A percentile compares a stretch with the other conserved stretches of the same genome.
Evolutionary conservation across 352 stramenopile genomes (phyloP).

Genomic region (Saprolegnia diclina): DNA sequence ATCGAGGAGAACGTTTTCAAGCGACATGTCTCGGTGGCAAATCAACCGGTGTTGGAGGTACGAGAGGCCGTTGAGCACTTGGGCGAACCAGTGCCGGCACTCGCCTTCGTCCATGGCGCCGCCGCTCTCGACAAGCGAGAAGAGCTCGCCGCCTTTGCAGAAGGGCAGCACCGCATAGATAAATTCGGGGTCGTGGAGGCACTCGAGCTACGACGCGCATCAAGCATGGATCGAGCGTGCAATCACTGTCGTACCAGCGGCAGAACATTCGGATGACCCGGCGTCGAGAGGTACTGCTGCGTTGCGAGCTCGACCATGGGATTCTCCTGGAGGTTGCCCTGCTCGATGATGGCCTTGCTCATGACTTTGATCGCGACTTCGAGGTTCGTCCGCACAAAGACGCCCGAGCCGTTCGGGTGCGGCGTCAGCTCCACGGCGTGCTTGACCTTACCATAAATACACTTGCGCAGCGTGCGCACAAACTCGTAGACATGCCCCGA

Average conservation of each 20-base stretch:
- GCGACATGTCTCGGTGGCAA: constrained; percentile 84
- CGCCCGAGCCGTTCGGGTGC: constrained; percentile 59
- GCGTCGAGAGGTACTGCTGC: constrained; percentile 75
- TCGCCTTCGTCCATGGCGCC: constrained; percentile 71
- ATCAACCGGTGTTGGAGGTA: constrained; percentile 82
- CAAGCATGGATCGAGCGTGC: not conserved
- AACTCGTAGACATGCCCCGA: constrained; percentile 81
- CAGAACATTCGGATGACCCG: constrained; percentile 78
- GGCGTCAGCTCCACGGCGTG: constrained; percentile 79
- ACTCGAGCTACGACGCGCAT: constrained; percentile 51
- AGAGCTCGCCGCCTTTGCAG: constrained; percentile 79
- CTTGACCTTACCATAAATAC: constrained; percentile 86
- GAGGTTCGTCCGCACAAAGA: constrained; percentile 70
- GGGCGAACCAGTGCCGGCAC: constrained; percentile 78
- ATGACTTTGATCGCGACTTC: constrained; percentile 86
- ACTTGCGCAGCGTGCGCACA: constrained; percentile 79
- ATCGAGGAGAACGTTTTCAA: constrained; percentile 82
- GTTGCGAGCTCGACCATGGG: constrained; percentile 77
- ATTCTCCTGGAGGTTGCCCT: constrained; percentile 83
- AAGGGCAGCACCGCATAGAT: constrained; percentile 83
- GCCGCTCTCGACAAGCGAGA: constrained; percentile 75
- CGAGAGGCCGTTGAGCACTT: constrained; percentile 70
- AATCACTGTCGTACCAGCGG: constrained; percentile 60
- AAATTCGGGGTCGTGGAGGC: constrained; percentile 73
- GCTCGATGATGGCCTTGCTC: constrained; percentile 84